Evolutionary conservation across 345 rosid genomes (phyloP).

Genomic region (Bruguiera sexangula): DNA sequence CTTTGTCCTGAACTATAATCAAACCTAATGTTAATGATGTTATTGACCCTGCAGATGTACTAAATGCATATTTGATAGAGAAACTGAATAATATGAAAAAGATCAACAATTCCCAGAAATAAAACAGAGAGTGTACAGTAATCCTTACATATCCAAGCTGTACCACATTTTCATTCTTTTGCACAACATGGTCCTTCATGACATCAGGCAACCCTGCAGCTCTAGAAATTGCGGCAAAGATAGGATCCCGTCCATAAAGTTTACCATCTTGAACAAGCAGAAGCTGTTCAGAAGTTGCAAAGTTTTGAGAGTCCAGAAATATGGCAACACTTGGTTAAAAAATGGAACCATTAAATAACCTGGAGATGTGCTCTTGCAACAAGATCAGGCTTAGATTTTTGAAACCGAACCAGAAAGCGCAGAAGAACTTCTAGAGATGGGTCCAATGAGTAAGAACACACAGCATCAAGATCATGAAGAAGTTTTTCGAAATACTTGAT

Average conservation of each 20-base stretch:
- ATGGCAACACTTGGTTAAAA: not conserved
- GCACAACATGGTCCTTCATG: constrained; percentile 58
- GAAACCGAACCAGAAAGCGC: constrained; percentile 78
- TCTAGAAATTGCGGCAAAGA: constrained; percentile 62
- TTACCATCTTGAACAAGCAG: constrained; percentile 96
- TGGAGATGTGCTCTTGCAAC: constrained; percentile 96
- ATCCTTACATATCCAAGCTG: constrained; percentile 69
- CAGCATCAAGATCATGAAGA: constrained; percentile 76
- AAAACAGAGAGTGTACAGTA: not conserved
- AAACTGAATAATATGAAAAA: not conserved
- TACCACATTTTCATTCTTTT: constrained; percentile 62
- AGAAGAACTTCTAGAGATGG: constrained; percentile 63
- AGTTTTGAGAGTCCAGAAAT: constrained; percentile 12
- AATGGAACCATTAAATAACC: constrained; percentile 37
- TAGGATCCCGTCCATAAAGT: constrained; percentile 81
- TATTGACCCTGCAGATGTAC: not conserved
- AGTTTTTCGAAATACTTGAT: constrained; percentile 82
- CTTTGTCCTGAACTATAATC: not conserved
- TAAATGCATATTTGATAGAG: too few relatives aligned
- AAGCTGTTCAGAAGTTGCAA: constrained; percentile 47
- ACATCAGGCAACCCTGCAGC: constrained; percentile 70
- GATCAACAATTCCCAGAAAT: not conserved
- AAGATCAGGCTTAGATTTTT: constrained; percentile 83
- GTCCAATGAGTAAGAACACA: constrained; percentile 70
- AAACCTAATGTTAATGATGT: not conserved